phyloP scores from a whole-genome alignment of 495 filamentous ascomycete genomes.

The Xylaria castorea region DNA sequence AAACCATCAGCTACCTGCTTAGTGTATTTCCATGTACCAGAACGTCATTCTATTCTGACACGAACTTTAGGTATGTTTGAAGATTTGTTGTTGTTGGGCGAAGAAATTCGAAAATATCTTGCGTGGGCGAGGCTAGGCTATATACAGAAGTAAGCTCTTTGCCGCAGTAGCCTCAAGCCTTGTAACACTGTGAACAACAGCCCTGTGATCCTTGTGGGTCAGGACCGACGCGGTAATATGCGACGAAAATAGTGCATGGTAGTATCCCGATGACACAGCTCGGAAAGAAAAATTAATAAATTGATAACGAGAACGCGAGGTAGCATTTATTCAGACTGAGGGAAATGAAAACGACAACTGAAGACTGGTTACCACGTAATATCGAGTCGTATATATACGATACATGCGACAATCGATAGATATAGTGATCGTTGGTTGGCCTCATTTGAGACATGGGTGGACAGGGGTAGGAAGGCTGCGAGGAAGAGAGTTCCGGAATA shows the following conservation, averaged over 20 bases:
- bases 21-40: neutral
- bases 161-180: neutral
- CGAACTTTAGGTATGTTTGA: neutral
- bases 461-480: conserved; percentile 13
- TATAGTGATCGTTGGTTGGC: neutral
- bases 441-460: neutral
- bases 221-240: conserved; percentile 5
- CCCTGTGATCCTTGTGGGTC: neutral
- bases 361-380: neutral
- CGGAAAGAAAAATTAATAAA: neutral
- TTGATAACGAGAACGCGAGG: neutral
- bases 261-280: neutral
- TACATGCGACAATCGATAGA: neutral
- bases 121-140: conserved; percentile 1
- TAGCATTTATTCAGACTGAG: too few relatives aligned
- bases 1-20: neutral
- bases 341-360: neutral
- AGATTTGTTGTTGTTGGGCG: neutral
- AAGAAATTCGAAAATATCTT: neutral
- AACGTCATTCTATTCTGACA: neutral
- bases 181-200: neutral
- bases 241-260: neutral
- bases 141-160: neutral
- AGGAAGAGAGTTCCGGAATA: conserved; percentile 18
- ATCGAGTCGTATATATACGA: conserved; percentile 5